Evolutionary conservation across 2,329 filamentous ascomycete species (phyloP).

Genomic region (Cytospora paraplurivora): DNA sequence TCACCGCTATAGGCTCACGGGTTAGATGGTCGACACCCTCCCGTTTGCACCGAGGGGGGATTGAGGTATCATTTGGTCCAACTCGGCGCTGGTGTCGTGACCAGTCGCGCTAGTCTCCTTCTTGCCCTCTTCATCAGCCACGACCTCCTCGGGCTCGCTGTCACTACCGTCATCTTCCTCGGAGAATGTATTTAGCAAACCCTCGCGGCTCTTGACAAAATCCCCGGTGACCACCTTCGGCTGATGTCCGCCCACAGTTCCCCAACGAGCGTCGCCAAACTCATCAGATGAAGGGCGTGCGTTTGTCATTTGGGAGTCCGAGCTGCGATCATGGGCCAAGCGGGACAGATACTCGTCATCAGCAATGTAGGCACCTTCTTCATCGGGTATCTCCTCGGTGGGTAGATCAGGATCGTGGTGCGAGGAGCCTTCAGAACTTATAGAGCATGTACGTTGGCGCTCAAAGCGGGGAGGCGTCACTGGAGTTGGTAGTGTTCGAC

Average conservation of each 20-base stretch:
- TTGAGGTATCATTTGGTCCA: slow-evolving; percentile 67
- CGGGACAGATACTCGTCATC: slow-evolving; percentile 76
- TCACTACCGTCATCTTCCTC: slow-evolving; percentile 38
- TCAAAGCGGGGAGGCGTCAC: slow-evolving; percentile 36
- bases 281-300: slow-evolving; percentile 62
- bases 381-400: slow-evolving; percentile 54
- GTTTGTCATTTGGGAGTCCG: slow-evolving; percentile 33
- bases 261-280: slow-evolving; percentile 54
- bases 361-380: slow-evolving; percentile 61
- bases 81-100: slow-evolving; percentile 73
- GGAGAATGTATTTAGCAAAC: slow-evolving; percentile 48
- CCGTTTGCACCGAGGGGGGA: slow-evolving; percentile 54
- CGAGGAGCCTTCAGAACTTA: slow-evolving; percentile 33
- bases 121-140: slow-evolving; percentile 38
- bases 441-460: slow-evolving; percentile 41
- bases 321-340: slow-evolving; percentile 41
- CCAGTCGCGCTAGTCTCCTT: slow-evolving; percentile 72
- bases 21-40: slow-evolving; percentile 31
- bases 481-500: slow-evolving; percentile 41
- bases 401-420: slow-evolving; percentile 53
- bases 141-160: slow-evolving; percentile 28
- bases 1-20: slow-evolving; percentile 19
- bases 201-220: slow-evolving; percentile 55
- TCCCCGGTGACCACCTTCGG: slow-evolving; percentile 58
- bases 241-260: slow-evolving; percentile 50